Evolutionary conservation across 2,329 filamentous ascomycete species (phyloP).

Genomic region (Clarireedia hainanense): DNA sequence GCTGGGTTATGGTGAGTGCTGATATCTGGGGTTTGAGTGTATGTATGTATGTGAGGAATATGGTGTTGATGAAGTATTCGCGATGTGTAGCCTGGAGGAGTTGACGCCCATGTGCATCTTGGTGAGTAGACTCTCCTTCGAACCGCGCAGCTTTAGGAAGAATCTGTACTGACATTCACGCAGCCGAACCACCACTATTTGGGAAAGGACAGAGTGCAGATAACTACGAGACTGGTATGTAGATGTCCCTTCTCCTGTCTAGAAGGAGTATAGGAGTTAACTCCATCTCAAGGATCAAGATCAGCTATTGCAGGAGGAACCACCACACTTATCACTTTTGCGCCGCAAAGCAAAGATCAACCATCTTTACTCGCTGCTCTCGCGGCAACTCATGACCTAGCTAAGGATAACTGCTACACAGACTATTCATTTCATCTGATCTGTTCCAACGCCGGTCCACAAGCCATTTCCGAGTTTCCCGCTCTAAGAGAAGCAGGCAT

Average conservation of each 20-base stretch:
- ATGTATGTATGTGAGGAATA: neutral
- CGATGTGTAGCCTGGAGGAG: neutral
- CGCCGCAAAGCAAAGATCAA: slow-evolving; percentile 38
- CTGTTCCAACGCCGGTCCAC: slow-evolving; percentile 33
- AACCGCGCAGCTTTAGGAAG: neutral
- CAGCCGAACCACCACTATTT: slow-evolving; percentile 6
- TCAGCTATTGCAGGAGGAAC: slow-evolving; percentile 46
- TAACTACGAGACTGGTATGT: slow-evolving; percentile 10
- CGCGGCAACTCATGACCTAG: slow-evolving; percentile 35
- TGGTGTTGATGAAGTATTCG: neutral
- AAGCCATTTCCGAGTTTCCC: slow-evolving; percentile 28
- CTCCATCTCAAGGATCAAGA: neutral
- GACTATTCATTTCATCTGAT: slow-evolving; percentile 43
- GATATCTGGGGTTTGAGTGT: neutral
- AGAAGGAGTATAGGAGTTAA: neutral
- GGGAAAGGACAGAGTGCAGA: slow-evolving; percentile 7
- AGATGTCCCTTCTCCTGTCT: neutral
- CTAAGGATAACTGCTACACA: slow-evolving; percentile 37
- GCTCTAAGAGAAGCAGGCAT: slow-evolving; percentile 31
- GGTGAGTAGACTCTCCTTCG: neutral
- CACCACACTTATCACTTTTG: slow-evolving; percentile 52
- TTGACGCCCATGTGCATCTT: neutral
- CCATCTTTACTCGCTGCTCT: slow-evolving; percentile 37
- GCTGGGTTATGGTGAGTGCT: neutral
- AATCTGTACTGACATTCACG: neutral